Percentiles rank a stretch among this genome's conserved stretches.
Conservation (phyloP, 2,329 filamentous ascomycete genomes). For the Thermoascus crustaceus region DNA sequence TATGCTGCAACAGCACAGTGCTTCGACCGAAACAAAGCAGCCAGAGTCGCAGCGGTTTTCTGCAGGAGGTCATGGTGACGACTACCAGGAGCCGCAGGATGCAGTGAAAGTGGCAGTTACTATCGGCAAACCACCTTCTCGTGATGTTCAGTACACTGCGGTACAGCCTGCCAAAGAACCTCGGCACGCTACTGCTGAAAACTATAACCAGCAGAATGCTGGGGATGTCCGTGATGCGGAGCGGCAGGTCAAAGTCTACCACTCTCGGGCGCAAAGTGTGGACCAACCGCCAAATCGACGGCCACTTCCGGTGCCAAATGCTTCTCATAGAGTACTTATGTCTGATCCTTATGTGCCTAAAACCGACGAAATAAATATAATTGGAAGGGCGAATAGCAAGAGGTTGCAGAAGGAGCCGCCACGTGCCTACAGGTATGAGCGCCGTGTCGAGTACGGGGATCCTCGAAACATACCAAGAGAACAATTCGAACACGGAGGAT, state of each 20-base stretch:
- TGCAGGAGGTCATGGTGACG: conserved; percentile 8
- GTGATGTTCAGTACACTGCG: conserved; percentile 13
- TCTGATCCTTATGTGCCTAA: background rate
- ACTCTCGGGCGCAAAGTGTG: conserved; percentile 2
- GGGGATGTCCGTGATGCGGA: conserved; percentile 15
- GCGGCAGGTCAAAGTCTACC: conserved; percentile 16
- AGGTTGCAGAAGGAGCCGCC: background rate
- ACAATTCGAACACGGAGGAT: too few relatives aligned
- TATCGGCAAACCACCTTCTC: conserved; percentile 2
- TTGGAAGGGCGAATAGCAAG: background rate
- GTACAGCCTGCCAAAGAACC: conserved; percentile 13
- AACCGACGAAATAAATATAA: too few relatives aligned
- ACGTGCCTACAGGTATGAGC: background rate
- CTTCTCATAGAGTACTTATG: background rate
- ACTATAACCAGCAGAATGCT: conserved; percentile 5
- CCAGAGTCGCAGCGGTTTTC: conserved; percentile 9
- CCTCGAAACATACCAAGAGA: background rate
- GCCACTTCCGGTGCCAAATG: background rate
- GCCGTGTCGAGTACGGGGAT: background rate
- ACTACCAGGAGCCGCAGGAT: conserved; percentile 7
- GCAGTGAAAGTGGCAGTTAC: conserved; percentile 5
- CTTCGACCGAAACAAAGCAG: conserved; percentile 11
- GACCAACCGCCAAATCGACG: background rate
- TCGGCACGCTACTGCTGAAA: conserved; percentile 14
- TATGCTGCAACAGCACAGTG: too few relatives aligned